Conservation (phyloP, 2,329 filamentous ascomycete species). For the Proliferodiscus dingleyae region DNA sequence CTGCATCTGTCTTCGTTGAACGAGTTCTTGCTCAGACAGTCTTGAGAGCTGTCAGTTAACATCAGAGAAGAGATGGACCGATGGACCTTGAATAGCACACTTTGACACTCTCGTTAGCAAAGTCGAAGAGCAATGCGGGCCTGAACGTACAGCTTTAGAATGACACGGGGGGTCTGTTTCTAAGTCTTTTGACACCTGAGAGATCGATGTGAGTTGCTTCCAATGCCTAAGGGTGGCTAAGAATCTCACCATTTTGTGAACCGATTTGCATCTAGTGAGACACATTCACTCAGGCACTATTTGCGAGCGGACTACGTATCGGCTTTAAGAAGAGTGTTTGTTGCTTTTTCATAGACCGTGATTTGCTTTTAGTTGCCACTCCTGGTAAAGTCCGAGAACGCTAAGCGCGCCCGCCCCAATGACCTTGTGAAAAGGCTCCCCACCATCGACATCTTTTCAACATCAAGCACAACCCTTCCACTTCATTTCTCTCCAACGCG, state of each 20-base stretch:
- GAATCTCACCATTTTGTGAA: background rate
- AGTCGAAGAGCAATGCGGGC: background rate
- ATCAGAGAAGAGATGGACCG: slow-evolving; percentile 12
- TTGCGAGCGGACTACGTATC: background rate
- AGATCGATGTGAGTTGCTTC: background rate
- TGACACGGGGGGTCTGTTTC: slow-evolving; percentile 77
- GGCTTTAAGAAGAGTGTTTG: background rate
- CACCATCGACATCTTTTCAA: slow-evolving; percentile 4
- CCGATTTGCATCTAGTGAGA: background rate
- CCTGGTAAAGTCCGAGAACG: background rate
- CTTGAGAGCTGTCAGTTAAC: slow-evolving; percentile 40
- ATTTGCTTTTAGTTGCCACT: background rate
- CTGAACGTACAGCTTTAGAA: slow-evolving; percentile 65
- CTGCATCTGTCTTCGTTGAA: slow-evolving; percentile 85
- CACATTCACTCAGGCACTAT: background rate
- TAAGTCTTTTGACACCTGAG: slow-evolving; percentile 57
- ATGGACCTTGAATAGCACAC: slow-evolving; percentile 87
- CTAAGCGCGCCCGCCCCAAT: background rate
- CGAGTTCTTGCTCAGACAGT: slow-evolving; percentile 76
- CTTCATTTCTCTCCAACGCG: background rate
- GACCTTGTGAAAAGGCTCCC: slow-evolving; percentile 5
- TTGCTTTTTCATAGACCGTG: background rate
- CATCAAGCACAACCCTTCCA: background rate
- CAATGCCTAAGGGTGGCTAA: background rate
- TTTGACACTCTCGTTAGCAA: slow-evolving; percentile 32